Evolutionary conservation across 306 rosid species (phyloP).

Genomic region (Pyrus betulifolia): DNA sequence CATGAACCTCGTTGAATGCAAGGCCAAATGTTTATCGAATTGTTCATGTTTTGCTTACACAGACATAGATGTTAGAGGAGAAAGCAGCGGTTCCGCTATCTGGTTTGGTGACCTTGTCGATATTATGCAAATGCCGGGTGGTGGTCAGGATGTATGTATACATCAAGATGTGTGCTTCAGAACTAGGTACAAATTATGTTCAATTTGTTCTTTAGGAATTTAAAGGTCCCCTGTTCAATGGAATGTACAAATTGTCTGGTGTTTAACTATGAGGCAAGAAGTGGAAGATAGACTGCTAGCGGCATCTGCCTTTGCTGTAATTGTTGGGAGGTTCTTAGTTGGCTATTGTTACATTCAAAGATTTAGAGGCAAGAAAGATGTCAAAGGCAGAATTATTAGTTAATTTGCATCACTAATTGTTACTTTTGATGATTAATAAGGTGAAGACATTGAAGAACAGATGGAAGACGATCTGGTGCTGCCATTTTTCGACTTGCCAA

Average conservation of each 20-base stretch:
- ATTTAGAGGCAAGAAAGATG: constrained; percentile 4
- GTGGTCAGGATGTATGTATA: constrained; percentile 43
- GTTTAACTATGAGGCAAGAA: not conserved
- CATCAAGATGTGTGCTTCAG: constrained; percentile 46
- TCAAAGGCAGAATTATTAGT: constrained; percentile 10
- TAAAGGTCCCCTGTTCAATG: not conserved
- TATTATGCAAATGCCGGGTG: constrained; percentile 13
- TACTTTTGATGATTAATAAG: constrained; percentile 8
- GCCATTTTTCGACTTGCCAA: constrained; percentile 20
- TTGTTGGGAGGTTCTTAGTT: constrained; percentile 16
- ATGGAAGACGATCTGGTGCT: constrained; percentile 46
- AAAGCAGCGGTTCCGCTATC: constrained; percentile 58
- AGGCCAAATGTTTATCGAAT: constrained; percentile 36
- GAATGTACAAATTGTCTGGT: not conserved
- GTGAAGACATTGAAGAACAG: constrained; percentile 14
- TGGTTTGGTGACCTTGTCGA: constrained; percentile 64
- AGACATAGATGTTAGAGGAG: constrained; percentile 45
- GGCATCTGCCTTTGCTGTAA: not conserved
- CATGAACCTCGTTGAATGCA: constrained; percentile 41
- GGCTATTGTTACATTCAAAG: constrained; percentile 15
- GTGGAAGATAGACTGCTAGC: constrained; percentile 17
- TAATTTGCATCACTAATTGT: not conserved
- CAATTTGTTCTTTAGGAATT: not conserved
- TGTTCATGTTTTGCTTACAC: constrained; percentile 67
- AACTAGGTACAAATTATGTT: constrained; percentile 32